These are phyloP conservation scores for Pelargonium myrrhifolium DNA, from an alignment of 441 rosid genomes.

Conservation along the genomic window DNA sequence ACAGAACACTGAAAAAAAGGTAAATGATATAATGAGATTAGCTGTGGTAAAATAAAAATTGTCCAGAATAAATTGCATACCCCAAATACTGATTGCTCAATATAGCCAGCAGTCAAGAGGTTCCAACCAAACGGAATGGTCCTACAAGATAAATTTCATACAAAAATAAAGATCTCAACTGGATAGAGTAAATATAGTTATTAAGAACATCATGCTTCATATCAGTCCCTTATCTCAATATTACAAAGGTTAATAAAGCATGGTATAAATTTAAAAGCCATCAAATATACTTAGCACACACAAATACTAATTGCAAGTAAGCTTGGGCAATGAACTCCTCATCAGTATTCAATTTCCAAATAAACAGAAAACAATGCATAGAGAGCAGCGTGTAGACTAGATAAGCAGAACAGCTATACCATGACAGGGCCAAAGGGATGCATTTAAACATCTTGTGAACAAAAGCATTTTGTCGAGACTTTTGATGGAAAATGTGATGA, in stretches of 20 bases:
- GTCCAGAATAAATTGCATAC: constrained; percentile 32
- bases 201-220: neutral
- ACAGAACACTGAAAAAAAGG: neutral
- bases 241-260: neutral
- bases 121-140: constrained; percentile 98
- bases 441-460: neutral
- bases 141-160: constrained; percentile 36
- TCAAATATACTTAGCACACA: neutral
- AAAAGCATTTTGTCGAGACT: neutral
- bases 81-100: constrained; percentile 79
- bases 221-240: neutral
- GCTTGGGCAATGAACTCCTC: neutral
- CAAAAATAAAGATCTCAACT: neutral
- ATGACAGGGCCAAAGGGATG: neutral
- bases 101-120: constrained; percentile 77
- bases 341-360: neutral
- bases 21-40: constrained; percentile 7
- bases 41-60: neutral
- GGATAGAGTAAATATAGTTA: constrained; percentile 3
- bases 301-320: neutral
- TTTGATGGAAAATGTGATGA: no score
- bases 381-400: neutral
- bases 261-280: neutral
- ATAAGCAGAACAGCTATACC: neutral
- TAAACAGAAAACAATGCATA: neutral